A percentile compares a stretch with the other conserved stretches of the same genome.
phyloP scores from a whole-genome alignment of 371 early-diverging fungal genomes.

The Mucor piriformis region DNA sequence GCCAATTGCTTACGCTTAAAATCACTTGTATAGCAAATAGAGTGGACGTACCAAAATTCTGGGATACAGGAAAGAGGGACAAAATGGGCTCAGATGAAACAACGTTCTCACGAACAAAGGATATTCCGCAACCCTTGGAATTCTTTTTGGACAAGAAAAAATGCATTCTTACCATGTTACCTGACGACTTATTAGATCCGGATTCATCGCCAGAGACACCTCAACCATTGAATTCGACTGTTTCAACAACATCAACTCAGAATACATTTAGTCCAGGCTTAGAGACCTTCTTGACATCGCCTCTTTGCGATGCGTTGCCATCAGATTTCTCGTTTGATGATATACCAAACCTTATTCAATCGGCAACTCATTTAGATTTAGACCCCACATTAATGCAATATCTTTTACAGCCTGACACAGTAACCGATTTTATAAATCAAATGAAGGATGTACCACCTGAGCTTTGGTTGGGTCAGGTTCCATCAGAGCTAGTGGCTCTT shows the following conservation, averaged over 20 bases:
- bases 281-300: background rate
- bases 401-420: slow-evolving; percentile 16
- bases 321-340: background rate
- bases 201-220: background rate
- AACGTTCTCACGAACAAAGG: slow-evolving; percentile 36
- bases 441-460: slow-evolving; percentile 25
- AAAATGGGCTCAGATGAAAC: slow-evolving; percentile 39
- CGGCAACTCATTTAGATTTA: background rate
- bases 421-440: slow-evolving; percentile 13
- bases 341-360: background rate
- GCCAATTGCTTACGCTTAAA: slow-evolving; percentile 34
- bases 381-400: slow-evolving; percentile 19
- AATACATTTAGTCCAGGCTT: background rate
- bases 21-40: slow-evolving; percentile 40
- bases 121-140: slow-evolving; percentile 42
- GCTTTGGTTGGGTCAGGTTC: slow-evolving; percentile 13
- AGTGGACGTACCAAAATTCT: slow-evolving; percentile 43
- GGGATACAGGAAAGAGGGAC: slow-evolving; percentile 33
- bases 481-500: slow-evolving; percentile 12
- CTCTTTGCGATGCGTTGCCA: background rate
- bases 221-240: background rate
- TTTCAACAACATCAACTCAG: background rate
- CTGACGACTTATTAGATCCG: slow-evolving; percentile 1
- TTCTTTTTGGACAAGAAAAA: slow-evolving; percentile 37
- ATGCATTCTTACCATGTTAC: slow-evolving; percentile 25